These are phyloP conservation scores for Carpinus viminea DNA, from an alignment of 306 rosid species.

Conservation along the genomic window DNA sequence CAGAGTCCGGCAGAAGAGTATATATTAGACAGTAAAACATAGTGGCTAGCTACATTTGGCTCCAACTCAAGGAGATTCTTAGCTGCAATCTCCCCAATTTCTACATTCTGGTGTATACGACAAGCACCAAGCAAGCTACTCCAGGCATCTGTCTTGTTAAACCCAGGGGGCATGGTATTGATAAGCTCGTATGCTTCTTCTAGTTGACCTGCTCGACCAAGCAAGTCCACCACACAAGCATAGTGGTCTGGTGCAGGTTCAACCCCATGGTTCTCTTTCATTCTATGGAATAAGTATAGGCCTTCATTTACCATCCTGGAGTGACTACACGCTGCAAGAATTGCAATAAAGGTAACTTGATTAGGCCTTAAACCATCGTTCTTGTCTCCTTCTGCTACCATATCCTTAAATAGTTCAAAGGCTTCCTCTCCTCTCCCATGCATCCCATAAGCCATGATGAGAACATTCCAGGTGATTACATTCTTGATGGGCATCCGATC, in stretches of 20 bases:
- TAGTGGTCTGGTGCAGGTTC: slow-evolving; percentile 74
- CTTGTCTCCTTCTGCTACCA: slow-evolving; percentile 49
- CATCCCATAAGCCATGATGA: slow-evolving; percentile 89
- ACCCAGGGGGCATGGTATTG: slow-evolving; percentile 57
- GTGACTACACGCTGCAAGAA: slow-evolving; percentile 74
- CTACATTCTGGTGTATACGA: slow-evolving; percentile 60
- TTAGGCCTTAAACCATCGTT: slow-evolving; percentile 50
- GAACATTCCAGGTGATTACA: slow-evolving; percentile 81
- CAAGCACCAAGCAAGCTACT: slow-evolving; percentile 89
- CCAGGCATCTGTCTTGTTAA: slow-evolving; percentile 74
- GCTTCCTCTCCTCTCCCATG: slow-evolving; percentile 80
- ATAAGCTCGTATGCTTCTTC: slow-evolving; percentile 62
- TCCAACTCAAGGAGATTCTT: slow-evolving; percentile 61
- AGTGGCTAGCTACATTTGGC: slow-evolving; percentile 84
- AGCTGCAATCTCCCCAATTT: slow-evolving; percentile 75
- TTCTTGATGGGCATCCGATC: slow-evolving; percentile 69
- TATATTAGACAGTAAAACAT: slow-evolving; percentile 75
- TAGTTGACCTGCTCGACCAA: slow-evolving; percentile 79
- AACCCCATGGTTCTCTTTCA: slow-evolving; percentile 61
- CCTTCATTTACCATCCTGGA: slow-evolving; percentile 68
- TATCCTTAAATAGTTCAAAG: slow-evolving; percentile 53
- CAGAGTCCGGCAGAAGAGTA: slow-evolving; percentile 76
- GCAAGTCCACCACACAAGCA: slow-evolving; percentile 88
- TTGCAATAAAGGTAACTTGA: slow-evolving; percentile 61
- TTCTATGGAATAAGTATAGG: slow-evolving; percentile 53